Conservation (phyloP, 768 basidiomycete species). For the Panellus pusillus region DNA sequence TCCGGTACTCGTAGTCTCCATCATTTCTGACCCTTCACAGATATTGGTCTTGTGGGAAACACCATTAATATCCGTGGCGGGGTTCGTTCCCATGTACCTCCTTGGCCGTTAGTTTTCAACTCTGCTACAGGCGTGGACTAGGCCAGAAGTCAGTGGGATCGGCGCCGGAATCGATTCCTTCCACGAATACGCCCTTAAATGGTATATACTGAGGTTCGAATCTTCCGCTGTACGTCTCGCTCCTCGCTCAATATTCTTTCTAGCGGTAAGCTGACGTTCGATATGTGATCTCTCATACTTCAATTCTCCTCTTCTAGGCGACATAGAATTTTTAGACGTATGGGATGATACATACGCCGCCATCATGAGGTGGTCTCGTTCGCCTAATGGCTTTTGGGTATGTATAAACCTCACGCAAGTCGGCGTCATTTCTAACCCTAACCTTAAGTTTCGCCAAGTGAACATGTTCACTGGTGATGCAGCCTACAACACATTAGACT, state of each 20-base stretch:
- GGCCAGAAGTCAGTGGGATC: constrained; percentile 75
- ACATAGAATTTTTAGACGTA: constrained; percentile 77
- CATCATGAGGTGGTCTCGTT: constrained; percentile 82
- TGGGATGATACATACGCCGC: constrained; percentile 84
- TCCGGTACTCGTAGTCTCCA: no score
- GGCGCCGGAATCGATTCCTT: constrained; percentile 97
- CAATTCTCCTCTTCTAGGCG: constrained; percentile 45
- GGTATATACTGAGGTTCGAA: constrained; percentile 72
- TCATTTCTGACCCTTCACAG: constrained; percentile 13
- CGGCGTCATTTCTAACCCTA: not conserved
- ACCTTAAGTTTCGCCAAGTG: constrained; percentile 76
- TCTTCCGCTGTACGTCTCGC: not conserved
- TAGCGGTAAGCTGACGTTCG: constrained; percentile 40
- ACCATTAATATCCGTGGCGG: constrained; percentile 82
- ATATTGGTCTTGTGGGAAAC: constrained; percentile 86
- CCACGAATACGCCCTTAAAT: constrained; percentile 92
- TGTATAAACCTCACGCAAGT: constrained; percentile 15
- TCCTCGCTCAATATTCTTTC: constrained; percentile 3
- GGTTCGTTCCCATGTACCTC: constrained; percentile 39
- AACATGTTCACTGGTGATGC: constrained; percentile 77
- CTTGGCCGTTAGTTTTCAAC: constrained; percentile 8
- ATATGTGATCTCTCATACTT: not conserved
- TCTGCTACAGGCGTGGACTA: constrained; percentile 61
- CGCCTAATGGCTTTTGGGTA: constrained; percentile 88
- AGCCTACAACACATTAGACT: constrained; percentile 83